These are phyloP conservation scores for Lasiodiplodia citricola DNA, from an alignment of 2,329 filamentous ascomycete genomes.

Conservation along the genomic window DNA sequence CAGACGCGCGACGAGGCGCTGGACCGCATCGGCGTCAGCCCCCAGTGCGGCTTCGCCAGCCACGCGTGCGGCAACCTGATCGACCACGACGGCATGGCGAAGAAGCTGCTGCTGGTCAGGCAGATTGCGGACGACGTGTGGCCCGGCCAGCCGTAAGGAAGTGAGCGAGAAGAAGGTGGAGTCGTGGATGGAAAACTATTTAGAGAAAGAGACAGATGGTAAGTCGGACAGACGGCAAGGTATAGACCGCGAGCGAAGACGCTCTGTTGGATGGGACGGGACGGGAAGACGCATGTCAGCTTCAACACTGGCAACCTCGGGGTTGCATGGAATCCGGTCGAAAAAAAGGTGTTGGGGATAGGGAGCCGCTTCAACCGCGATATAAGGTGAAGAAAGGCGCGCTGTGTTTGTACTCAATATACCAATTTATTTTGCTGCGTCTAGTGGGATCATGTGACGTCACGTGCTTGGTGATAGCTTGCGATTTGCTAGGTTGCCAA, in stretches of 20 bases:
- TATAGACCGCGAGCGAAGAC: too few species aligned
- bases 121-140: slow-evolving; percentile 75
- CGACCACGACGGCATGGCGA: slow-evolving; percentile 69
- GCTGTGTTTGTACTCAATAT: not conserved
- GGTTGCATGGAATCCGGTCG: not conserved
- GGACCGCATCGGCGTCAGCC: slow-evolving; percentile 57
- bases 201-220: not conserved
- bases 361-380: slow-evolving; percentile 9
- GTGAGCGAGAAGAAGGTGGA: not conserved
- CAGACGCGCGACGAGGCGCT: slow-evolving; percentile 69
- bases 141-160: slow-evolving; percentile 55
- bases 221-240: not conserved
- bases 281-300: slow-evolving; percentile 13
- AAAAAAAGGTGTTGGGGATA: not conserved
- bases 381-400: not conserved
- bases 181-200: not conserved
- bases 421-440: not conserved
- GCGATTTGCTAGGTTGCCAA: not conserved
- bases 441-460: not conserved
- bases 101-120: slow-evolving; percentile 72
- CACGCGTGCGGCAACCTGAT: slow-evolving; percentile 74
- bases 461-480: not conserved
- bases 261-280: not conserved
- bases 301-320: slow-evolving; percentile 20
- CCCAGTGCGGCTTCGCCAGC: slow-evolving; percentile 57